Evolutionary conservation across 2,329 filamentous ascomycete genomes (phyloP).

Genomic region (Didymella sp.): DNA sequence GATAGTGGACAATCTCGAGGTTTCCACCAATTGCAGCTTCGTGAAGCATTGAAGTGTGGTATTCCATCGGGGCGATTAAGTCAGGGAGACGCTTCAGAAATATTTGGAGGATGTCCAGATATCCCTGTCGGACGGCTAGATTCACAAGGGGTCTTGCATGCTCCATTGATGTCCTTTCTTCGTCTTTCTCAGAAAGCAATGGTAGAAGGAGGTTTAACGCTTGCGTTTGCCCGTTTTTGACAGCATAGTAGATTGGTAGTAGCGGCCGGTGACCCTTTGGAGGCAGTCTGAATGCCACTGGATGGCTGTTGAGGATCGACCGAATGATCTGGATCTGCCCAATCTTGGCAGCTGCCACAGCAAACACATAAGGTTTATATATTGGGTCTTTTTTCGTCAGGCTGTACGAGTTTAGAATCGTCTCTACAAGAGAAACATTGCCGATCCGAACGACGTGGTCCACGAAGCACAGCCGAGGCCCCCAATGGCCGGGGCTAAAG

Average conservation of each 20-base stretch:
- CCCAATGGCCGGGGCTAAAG: not conserved
- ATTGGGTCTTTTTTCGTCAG: not conserved
- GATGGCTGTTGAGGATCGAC: not conserved
- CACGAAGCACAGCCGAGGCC: not conserved
- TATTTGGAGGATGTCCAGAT: not conserved
- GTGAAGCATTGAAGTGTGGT: not conserved
- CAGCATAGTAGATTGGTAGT: not conserved
- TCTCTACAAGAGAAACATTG: not conserved
- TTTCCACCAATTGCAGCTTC: not conserved
- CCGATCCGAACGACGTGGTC: not conserved
- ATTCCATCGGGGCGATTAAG: not conserved
- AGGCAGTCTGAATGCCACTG: not conserved
- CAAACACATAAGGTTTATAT: not conserved
- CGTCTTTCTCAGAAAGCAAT: not conserved
- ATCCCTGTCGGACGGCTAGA: not conserved
- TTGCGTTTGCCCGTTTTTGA: not conserved
- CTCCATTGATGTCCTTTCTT: not conserved
- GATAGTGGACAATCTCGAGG: not conserved
- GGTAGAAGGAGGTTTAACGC: not conserved
- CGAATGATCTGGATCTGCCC: not conserved
- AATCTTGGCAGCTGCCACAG: not conserved
- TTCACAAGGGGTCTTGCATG: not conserved
- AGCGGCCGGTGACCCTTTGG: accelerated
- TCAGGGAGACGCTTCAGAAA: not conserved
- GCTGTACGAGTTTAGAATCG: not conserved